A percentile compares a stretch with the other conserved stretches of the same genome.
Conservation (phyloP, 441 rosid species). For the Populus hybrid region DNA sequence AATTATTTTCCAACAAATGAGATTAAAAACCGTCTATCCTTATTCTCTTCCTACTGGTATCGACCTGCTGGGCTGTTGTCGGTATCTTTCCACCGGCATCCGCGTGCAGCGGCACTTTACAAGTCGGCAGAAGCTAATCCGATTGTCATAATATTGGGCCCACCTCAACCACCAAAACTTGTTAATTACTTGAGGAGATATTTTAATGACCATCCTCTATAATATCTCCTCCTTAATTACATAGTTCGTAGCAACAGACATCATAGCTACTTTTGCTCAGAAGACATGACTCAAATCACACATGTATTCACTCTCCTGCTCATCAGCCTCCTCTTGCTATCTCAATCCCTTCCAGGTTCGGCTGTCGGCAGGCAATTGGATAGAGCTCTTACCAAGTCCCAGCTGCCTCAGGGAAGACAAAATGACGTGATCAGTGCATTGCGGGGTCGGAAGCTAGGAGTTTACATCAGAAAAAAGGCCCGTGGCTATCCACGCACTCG, state of each 20-base stretch:
- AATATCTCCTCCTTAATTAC: too few relatives aligned
- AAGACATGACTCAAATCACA: slow-evolving; percentile 8
- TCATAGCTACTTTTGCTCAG: not conserved
- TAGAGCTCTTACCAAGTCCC: not conserved
- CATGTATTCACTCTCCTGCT: not conserved
- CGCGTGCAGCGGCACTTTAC: not conserved
- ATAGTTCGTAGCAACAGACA: not conserved
- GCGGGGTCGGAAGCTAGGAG: slow-evolving; percentile 10
- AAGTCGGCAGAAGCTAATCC: not conserved
- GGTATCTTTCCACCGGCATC: not conserved
- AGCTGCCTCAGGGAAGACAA: not conserved
- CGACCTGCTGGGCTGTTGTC: not conserved
- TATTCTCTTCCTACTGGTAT: too few relatives aligned
- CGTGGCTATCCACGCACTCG: slow-evolving; percentile 1
- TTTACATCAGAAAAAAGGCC: slow-evolving; percentile 14
- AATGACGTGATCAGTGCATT: not conserved
- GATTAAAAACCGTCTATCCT: too few relatives aligned
- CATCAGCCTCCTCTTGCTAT: slow-evolving; percentile 11
- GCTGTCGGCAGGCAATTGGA: slow-evolving; percentile 1
- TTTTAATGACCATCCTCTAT: too few relatives aligned
- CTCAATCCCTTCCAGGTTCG: slow-evolving; percentile 17
- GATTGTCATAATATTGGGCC: not conserved
- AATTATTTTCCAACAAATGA: too few relatives aligned
- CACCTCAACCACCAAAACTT: not conserved
- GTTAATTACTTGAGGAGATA: not conserved